Percentiles rank a stretch among this genome's conserved stretches.
Conservation (phyloP, 2,329 filamentous ascomycete genomes). For the Paecilomyces niveus region DNA sequence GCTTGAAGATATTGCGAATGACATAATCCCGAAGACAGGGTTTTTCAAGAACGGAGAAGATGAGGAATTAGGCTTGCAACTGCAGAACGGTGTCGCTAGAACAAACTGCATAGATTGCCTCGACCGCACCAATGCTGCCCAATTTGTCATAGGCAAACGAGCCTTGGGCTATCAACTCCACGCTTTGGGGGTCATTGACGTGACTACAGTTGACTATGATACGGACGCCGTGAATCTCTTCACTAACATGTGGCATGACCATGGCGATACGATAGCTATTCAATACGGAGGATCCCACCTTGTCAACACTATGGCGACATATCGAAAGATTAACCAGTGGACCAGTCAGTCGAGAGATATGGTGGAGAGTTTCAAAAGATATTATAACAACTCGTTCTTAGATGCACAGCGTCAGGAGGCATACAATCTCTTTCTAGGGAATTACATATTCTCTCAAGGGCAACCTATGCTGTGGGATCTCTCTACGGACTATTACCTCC, state of each 20-base stretch:
- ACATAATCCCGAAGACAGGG: slow-evolving; percentile 75
- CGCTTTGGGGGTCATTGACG: slow-evolving; percentile 77
- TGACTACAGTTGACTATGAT: slow-evolving; percentile 78
- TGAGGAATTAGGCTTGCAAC: slow-evolving; percentile 54
- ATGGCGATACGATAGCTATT: slow-evolving; percentile 94
- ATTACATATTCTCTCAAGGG: slow-evolving; percentile 81
- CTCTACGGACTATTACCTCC: slow-evolving; percentile 89
- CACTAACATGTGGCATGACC: slow-evolving; percentile 96
- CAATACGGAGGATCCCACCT: slow-evolving; percentile 97
- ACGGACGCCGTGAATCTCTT: slow-evolving; percentile 94
- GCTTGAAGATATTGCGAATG: slow-evolving; percentile 80
- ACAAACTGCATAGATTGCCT: slow-evolving; percentile 98
- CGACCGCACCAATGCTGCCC: slow-evolving; percentile 92
- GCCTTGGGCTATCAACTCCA: slow-evolving; percentile 88
- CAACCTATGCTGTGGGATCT: slow-evolving; percentile 97
- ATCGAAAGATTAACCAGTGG: slow-evolving; percentile 98
- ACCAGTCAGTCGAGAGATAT: slow-evolving; percentile 95
- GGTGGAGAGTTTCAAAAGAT: slow-evolving; percentile 98
- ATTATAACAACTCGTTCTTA: slow-evolving; percentile 97
- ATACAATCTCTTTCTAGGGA: slow-evolving; percentile 93
- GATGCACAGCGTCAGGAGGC: slow-evolving; percentile 97
- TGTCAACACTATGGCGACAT: slow-evolving; percentile 98
- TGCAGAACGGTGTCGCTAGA: slow-evolving; percentile 87
- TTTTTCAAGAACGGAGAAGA: slow-evolving; percentile 92
- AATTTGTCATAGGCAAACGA: slow-evolving; percentile 94